phyloP scores from a whole-genome alignment of 169 alveolate species.

The Toxoplasma gondii region DNA sequence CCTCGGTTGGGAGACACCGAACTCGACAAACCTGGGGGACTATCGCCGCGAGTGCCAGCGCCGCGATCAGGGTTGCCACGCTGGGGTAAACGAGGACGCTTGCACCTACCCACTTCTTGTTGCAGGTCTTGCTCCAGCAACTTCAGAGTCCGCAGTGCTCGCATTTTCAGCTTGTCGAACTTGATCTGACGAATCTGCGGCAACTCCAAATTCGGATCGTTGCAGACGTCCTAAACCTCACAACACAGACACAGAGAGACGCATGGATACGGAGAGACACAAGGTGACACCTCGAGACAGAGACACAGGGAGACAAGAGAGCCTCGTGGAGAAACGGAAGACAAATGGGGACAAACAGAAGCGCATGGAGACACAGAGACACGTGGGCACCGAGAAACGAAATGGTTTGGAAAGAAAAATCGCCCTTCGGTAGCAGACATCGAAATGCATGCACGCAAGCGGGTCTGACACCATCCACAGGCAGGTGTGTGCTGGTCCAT shows the following conservation, averaged over 20 bases:
- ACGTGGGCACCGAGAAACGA: no score
- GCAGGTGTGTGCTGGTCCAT: no score
- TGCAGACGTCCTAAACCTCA: constrained; percentile 51
- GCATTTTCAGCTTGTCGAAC: constrained; percentile 63
- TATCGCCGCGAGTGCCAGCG: no score
- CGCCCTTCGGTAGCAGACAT: no score
- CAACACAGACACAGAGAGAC: not conserved
- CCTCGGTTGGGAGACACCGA: no score
- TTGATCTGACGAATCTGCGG: constrained; percentile 55
- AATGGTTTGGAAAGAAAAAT: no score
- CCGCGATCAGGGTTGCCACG: not conserved
- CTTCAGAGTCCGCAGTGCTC: constrained; percentile 65
- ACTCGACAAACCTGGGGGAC: no score
- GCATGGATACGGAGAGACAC: not conserved
- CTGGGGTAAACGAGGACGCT: not conserved
- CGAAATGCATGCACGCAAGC: no score
- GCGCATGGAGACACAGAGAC: no score
- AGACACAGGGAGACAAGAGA: not conserved
- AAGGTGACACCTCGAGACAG: not conserved
- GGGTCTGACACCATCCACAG: no score
- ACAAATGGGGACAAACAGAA: not conserved
- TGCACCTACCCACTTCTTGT: constrained; percentile 2
- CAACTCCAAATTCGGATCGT: constrained; percentile 59
- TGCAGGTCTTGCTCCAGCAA: constrained; percentile 45
- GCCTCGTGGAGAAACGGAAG: not conserved